phyloP scores from a whole-genome alignment of 768 basidiomycete species.

The Pulveroboletus frians region DNA sequence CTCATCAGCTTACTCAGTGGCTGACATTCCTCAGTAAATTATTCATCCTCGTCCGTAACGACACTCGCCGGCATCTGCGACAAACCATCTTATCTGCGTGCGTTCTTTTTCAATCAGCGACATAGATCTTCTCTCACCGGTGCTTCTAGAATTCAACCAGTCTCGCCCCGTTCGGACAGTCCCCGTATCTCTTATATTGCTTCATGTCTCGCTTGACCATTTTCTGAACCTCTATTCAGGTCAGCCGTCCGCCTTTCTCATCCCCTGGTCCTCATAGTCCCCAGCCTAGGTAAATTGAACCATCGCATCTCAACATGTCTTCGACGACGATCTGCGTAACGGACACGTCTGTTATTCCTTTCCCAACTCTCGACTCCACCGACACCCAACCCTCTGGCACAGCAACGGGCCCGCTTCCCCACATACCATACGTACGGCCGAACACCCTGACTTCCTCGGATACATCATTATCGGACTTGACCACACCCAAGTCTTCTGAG shows the following conservation, averaged over 20 bases:
- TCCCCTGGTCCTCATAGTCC: not conserved
- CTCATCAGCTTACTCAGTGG: not conserved
- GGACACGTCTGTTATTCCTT: conserved; percentile 25
- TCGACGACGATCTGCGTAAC: conserved; percentile 22
- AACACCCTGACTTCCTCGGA: conserved; percentile 12
- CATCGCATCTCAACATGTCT: conserved; percentile 11
- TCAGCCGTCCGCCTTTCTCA: not conserved
- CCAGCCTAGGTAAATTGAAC: conserved; percentile 1
- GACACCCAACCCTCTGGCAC: conserved; percentile 42
- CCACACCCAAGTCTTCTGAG: conserved; percentile 3
- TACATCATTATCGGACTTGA: conserved; percentile 8
- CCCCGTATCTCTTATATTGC: conserved; percentile 2
- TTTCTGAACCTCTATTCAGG: conserved; percentile 14
- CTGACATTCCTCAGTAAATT: conserved; percentile 18
- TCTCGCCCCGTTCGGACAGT: not conserved
- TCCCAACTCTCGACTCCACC: conserved; percentile 20
- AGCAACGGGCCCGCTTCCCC: conserved; percentile 57
- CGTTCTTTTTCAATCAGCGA: conserved; percentile 5
- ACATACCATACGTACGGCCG: conserved; percentile 45
- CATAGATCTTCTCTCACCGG: conserved; percentile 6
- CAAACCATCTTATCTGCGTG: conserved; percentile 5
- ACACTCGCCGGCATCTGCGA: conserved; percentile 4
- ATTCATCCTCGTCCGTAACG: conserved; percentile 6
- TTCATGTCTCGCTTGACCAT: conserved; percentile 16
- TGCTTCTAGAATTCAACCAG: conserved; percentile 13